phyloP scores from a whole-genome alignment of 2,329 filamentous ascomycete species.

The Salinomyces thailandicus region DNA sequence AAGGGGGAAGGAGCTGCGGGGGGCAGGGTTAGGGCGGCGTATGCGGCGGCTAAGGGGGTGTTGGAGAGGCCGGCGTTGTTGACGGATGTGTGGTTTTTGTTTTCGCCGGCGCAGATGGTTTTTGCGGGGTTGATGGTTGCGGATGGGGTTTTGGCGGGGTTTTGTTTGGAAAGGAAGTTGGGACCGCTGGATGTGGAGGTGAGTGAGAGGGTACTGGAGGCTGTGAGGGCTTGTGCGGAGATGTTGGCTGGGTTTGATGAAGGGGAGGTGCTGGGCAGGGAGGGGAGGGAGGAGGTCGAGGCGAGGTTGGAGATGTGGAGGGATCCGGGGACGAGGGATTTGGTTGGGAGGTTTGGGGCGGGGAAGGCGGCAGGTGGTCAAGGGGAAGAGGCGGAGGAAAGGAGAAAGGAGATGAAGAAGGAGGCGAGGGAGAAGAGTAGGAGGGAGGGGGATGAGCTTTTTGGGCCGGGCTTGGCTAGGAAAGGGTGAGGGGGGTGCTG shows the following conservation, averaged over 20 bases:
- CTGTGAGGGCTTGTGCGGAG: slow-evolving; percentile 30
- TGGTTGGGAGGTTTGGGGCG: slow-evolving; percentile 59
- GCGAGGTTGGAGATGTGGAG: slow-evolving; percentile 63
- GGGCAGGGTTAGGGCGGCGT: slow-evolving; percentile 49
- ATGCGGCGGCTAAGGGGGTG: slow-evolving; percentile 60
- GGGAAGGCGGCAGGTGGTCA: slow-evolving; percentile 50
- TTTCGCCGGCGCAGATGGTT: slow-evolving; percentile 89
- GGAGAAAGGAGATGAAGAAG: slow-evolving; percentile 37
- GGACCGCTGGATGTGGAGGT: slow-evolving; percentile 16
- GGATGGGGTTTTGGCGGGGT: slow-evolving; percentile 51
- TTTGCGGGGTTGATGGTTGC: slow-evolving; percentile 68
- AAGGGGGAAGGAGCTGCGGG: slow-evolving; percentile 2
- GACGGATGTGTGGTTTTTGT: slow-evolving; percentile 95
- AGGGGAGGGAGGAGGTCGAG: slow-evolving; percentile 34
- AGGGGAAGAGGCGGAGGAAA: slow-evolving; percentile 26
- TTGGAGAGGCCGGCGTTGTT: slow-evolving; percentile 66
- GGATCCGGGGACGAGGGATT: slow-evolving; percentile 62
- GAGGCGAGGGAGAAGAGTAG: slow-evolving; percentile 31
- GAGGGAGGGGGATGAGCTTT: slow-evolving; percentile 32
- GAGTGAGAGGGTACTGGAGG: slow-evolving; percentile 28
- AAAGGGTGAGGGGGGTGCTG: slow-evolving; percentile 4
- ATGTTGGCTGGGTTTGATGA: slow-evolving; percentile 26
- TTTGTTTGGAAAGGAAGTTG: slow-evolving; percentile 37
- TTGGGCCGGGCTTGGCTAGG: slow-evolving; percentile 28
- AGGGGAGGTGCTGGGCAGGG: slow-evolving; percentile 20